These are phyloP conservation scores for Colletotrichum sp. DNA, from an alignment of 2,329 filamentous ascomycete species.

Conservation along the genomic window DNA sequence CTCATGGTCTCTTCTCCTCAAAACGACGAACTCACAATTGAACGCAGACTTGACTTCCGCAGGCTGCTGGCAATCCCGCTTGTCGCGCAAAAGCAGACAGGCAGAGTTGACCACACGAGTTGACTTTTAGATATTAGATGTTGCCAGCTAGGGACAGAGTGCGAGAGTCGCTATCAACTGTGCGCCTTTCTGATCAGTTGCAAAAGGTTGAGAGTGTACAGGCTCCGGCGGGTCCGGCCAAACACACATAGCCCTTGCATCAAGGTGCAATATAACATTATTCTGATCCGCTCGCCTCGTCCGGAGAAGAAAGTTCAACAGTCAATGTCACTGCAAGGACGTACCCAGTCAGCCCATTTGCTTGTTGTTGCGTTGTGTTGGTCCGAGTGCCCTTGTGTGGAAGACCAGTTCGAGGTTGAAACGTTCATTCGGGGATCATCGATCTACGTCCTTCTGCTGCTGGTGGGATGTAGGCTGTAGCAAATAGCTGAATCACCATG, in stretches of 20 bases:
- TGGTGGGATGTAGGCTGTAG: not conserved
- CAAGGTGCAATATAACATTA: not conserved
- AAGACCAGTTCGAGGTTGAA: conserved; percentile 21
- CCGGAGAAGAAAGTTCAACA: conserved; percentile 6
- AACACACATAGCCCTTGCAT: not conserved
- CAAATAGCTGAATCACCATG: not conserved
- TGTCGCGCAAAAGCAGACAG: not conserved
- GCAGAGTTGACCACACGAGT: not conserved
- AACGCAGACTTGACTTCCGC: not conserved
- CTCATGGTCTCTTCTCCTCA: not conserved
- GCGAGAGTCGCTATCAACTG: not conserved
- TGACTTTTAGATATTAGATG: not conserved
- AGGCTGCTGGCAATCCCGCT: not conserved
- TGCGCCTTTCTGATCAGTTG: not conserved
- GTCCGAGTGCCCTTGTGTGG: not conserved
- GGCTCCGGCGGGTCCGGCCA: conserved; percentile 11
- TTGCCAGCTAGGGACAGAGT: not conserved
- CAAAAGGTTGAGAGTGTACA: not conserved
- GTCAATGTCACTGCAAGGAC: not conserved
- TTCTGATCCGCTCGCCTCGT: not conserved
- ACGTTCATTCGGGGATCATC: conserved; percentile 21
- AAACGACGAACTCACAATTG: not conserved
- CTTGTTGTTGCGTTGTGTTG: conserved; percentile 1
- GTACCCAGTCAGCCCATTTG: not conserved
- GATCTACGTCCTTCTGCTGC: conserved; percentile 1